These are phyloP conservation scores for Luzula sylvatica DNA, from an alignment of 176 grass and related monocot species.

Conservation along the genomic window DNA sequence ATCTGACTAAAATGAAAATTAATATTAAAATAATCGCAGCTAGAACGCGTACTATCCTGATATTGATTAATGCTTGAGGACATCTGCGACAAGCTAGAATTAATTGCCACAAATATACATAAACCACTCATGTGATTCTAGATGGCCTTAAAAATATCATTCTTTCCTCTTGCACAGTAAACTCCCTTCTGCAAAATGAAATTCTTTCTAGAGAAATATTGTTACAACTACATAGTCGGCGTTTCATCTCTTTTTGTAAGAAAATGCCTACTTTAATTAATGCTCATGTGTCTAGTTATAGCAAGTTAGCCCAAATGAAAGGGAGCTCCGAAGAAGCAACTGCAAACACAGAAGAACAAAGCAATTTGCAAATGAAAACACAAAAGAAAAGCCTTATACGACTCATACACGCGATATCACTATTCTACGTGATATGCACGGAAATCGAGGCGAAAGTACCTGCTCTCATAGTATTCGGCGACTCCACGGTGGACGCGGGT, in stretches of 20 bases:
- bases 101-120: not conserved
- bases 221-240: constrained; percentile 6
- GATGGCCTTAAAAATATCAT: not conserved
- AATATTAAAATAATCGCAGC: not conserved
- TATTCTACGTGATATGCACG: not conserved
- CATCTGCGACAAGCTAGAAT: not conserved
- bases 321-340: no score
- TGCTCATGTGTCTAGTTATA: no score
- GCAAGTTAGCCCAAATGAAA: no score
- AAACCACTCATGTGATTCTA: constrained; percentile 2
- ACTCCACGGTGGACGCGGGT: constrained; percentile 56
- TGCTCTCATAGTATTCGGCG: constrained; percentile 51
- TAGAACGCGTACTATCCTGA: not conserved
- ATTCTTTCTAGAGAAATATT: constrained; percentile 17
- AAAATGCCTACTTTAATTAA: constrained; percentile 7
- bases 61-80: not conserved
- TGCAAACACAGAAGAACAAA: not conserved
- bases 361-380: constrained; percentile 5
- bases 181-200: not conserved
- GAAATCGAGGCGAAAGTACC: constrained; percentile 26
- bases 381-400: not conserved
- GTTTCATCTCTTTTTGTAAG: constrained; percentile 6
- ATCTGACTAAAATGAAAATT: not conserved
- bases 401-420: not conserved
- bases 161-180: not conserved